A percentile compares a stretch with the other conserved stretches of the same genome.
Evolutionary conservation across 2,329 filamentous ascomycete genomes (phyloP).

Genomic region (Chlorencoelia australis): DNA sequence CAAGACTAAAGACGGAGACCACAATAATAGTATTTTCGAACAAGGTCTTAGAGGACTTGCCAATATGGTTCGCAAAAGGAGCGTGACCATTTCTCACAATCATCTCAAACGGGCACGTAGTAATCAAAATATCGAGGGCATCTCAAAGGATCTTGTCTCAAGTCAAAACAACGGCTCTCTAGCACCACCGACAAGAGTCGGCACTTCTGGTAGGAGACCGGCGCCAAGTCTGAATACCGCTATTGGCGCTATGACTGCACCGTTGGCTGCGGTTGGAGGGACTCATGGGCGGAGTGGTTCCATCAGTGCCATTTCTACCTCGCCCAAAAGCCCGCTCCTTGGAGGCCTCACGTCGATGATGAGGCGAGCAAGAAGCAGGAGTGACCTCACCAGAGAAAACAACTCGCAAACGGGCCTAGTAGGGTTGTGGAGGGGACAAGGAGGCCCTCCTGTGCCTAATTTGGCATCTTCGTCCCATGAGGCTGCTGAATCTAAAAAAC

Average conservation of each 20-base stretch:
- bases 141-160: conserved; percentile 21
- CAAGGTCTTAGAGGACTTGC: conserved; percentile 26
- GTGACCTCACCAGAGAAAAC: conserved; percentile 37
- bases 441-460: conserved; percentile 47
- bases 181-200: conserved; percentile 39
- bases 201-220: conserved; percentile 40
- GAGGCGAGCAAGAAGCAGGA: conserved; percentile 44
- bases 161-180: conserved; percentile 32
- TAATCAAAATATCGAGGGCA: conserved; percentile 16
- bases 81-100: no score
- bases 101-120: conserved; percentile 25
- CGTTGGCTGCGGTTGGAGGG: conserved; percentile 43
- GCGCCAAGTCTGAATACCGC: conserved; percentile 50
- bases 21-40: conserved; percentile 43
- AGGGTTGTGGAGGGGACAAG: conserved; percentile 45
- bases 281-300: conserved; percentile 50
- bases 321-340: conserved; percentile 35
- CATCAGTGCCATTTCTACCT: conserved; percentile 40
- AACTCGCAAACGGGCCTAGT: conserved; percentile 33
- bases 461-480: conserved; percentile 38
- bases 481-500: conserved; percentile 14
- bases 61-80: conserved; percentile 24
- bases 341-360: conserved; percentile 31
- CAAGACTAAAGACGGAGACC: conserved; percentile 31
- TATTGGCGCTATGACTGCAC: conserved; percentile 43